Percentiles rank a stretch among this genome's conserved stretches.
Conservation (phyloP, 1,139 yeast genomes). For the Ogataea hybrid region DNA sequence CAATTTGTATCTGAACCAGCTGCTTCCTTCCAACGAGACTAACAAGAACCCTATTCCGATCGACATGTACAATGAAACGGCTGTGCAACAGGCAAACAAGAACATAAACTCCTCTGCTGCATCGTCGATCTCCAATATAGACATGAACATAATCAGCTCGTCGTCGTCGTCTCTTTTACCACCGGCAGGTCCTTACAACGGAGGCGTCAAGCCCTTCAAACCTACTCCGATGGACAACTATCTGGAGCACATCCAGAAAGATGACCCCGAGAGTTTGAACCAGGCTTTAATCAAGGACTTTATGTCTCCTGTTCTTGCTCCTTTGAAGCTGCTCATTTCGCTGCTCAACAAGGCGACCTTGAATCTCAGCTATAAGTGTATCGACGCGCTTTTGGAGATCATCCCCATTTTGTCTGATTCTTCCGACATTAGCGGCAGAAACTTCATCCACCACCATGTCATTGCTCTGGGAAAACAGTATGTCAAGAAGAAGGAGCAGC, state of each 20-base stretch:
- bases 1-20: slow-evolving; percentile 50
- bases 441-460: slow-evolving; percentile 80
- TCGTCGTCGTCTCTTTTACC: slow-evolving; percentile 20
- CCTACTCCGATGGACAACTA: slow-evolving; percentile 32
- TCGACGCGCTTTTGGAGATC: slow-evolving; percentile 50
- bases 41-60: slow-evolving; percentile 15
- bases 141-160: slow-evolving; percentile 16
- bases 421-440: slow-evolving; percentile 76
- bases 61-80: slow-evolving; percentile 17
- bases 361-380: slow-evolving; percentile 49
- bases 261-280: slow-evolving; percentile 44
- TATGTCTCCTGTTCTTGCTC: slow-evolving; percentile 38
- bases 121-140: slow-evolving; percentile 26
- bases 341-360: slow-evolving; percentile 65
- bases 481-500: slow-evolving; percentile 22
- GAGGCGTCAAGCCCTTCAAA: slow-evolving; percentile 11
- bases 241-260: slow-evolving; percentile 38
- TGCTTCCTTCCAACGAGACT: slow-evolving; percentile 34
- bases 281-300: slow-evolving; percentile 40
- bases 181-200: slow-evolving; percentile 18
- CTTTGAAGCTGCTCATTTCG: slow-evolving; percentile 47
- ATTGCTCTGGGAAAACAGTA: slow-evolving; percentile 67
- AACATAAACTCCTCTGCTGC: slow-evolving; percentile 17
- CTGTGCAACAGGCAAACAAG: slow-evolving; percentile 6
- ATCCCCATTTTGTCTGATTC: slow-evolving; percentile 56